Conservation (phyloP, 2,329 filamentous ascomycete species). For the Aspergillus quadrilineatus region DNA sequence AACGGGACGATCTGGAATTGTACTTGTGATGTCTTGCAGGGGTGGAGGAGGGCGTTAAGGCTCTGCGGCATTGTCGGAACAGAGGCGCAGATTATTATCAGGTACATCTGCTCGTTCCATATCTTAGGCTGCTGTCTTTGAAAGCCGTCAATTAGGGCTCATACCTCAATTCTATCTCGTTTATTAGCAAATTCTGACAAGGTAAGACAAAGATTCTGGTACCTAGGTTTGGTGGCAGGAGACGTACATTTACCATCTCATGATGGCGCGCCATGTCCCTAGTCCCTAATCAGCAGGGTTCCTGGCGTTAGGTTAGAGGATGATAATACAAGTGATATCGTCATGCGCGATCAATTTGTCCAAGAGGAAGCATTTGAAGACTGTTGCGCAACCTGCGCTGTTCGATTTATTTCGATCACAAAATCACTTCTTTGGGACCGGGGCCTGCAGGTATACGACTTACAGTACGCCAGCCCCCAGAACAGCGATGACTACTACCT, state of each 20-base stretch:
- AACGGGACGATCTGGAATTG: neutral
- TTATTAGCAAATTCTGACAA: too few species aligned
- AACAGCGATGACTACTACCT: constrained; percentile 13
- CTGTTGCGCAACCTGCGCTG: constrained; percentile 8
- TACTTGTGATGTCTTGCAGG: neutral
- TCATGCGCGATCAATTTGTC: constrained; percentile 15
- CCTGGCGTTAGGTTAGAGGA: neutral
- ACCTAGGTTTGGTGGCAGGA: neutral
- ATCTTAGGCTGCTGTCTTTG: too few species aligned
- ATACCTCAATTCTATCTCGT: neutral
- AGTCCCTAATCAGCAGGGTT: neutral
- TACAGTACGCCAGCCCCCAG: constrained; percentile 16
- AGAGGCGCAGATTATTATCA: constrained; percentile 16
- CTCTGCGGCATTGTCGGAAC: constrained; percentile 12
- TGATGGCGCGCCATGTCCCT: constrained; percentile 18
- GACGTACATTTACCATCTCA: constrained; percentile 18
- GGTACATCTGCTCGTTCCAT: constrained; percentile 9
- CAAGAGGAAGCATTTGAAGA: constrained; percentile 12
- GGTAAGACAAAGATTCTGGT: too few species aligned
- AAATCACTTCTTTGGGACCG: too few species aligned
- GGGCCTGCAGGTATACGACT: too few species aligned
- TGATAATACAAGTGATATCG: constrained; percentile 14
- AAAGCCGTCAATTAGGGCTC: too few species aligned
- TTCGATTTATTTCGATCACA: neutral
- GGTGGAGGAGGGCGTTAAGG: constrained; percentile 3